Percentiles rank a stretch among this genome's conserved stretches.
These are phyloP conservation scores for Aspergillus homomorphus DNA, from an alignment of 495 filamentous ascomycete species.

Conservation along the genomic window DNA sequence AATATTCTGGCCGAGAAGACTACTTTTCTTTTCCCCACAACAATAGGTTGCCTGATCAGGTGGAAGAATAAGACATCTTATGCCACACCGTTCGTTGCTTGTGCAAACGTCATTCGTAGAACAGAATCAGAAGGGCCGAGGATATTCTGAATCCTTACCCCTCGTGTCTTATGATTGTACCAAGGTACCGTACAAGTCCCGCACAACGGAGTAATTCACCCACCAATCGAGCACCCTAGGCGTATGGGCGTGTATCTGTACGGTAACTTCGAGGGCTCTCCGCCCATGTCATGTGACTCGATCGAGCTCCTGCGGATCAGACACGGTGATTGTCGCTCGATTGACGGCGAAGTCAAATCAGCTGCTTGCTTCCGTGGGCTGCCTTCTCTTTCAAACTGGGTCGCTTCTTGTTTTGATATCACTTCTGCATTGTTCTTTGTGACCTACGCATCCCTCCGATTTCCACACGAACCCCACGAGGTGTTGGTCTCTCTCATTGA, in stretches of 20 bases:
- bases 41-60: constrained; percentile 14
- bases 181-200: neutral
- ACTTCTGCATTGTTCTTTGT: neutral
- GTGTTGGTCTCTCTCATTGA: neutral
- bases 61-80: constrained; percentile 16
- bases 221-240: neutral
- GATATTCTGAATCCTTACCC: constrained; percentile 5
- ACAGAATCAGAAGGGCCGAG: constrained; percentile 14
- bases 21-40: neutral
- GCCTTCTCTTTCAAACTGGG: constrained; percentile 1
- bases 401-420: neutral
- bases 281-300: constrained; percentile 16
- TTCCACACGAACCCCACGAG: neutral
- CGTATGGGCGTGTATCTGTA: neutral
- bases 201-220: neutral
- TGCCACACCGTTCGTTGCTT: neutral
- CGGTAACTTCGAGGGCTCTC: neutral
- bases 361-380: neutral
- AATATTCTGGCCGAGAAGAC: neutral
- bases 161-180: neutral
- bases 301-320: constrained; percentile 13
- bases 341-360: constrained; percentile 4
- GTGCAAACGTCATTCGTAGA: constrained; percentile 23
- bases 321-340: constrained; percentile 11
- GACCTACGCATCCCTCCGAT: neutral